A percentile compares a stretch with the other conserved stretches of the same genome.
phyloP scores from a whole-genome alignment of 306 rosid genomes.

The Fragaria nilgerrensis region DNA sequence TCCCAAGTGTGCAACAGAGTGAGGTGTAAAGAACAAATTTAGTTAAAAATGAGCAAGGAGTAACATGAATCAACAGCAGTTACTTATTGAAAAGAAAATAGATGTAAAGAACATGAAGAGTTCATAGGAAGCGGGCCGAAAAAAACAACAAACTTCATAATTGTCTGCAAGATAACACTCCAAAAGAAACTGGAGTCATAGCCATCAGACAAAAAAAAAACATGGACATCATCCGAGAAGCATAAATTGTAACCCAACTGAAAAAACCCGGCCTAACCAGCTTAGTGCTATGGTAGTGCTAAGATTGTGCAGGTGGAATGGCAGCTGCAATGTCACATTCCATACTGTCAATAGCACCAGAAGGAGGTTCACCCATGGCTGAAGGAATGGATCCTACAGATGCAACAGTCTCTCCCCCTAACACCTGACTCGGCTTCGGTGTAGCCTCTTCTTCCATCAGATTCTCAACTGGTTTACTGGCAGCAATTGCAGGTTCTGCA shows the following conservation, averaged over 20 bases:
- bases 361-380: constrained; percentile 26
- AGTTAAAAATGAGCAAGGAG: too few species aligned
- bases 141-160: not conserved
- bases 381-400: constrained; percentile 19
- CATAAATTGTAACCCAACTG: not conserved
- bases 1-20: too few species aligned
- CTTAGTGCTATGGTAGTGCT: constrained; percentile 11
- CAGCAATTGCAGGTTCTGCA: constrained; percentile 25
- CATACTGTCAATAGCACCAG: constrained; percentile 22
- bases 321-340: constrained; percentile 25
- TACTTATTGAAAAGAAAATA: too few species aligned
- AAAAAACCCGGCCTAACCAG: constrained; percentile 3
- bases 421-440: not conserved
- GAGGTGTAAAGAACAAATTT: too few species aligned
- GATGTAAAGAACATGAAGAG: too few species aligned
- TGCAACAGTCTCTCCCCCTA: constrained; percentile 14
- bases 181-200: not conserved
- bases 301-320: constrained; percentile 34
- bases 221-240: not conserved
- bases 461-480: constrained; percentile 23
- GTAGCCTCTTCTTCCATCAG: constrained; percentile 30
- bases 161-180: not conserved
- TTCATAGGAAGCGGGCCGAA: too few species aligned
- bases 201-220: not conserved
- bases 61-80: too few species aligned